These are phyloP conservation scores for Fusarium sp. DNA, from an alignment of 2,329 filamentous ascomycete species.

Conservation along the genomic window DNA sequence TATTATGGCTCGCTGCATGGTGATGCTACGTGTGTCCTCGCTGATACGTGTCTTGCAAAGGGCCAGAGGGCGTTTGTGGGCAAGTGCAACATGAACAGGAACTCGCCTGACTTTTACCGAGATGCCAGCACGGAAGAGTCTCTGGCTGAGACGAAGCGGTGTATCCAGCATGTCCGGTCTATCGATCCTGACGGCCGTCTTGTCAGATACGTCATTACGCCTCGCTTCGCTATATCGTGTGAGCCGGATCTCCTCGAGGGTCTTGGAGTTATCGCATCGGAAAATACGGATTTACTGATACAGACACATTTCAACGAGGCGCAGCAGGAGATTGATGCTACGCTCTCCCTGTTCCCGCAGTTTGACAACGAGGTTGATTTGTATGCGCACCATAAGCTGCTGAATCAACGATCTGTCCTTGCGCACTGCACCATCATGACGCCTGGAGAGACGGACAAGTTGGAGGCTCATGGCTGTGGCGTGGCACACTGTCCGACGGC, in stretches of 20 bases:
- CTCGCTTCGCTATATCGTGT: constrained; percentile 72
- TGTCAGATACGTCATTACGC: constrained; percentile 65
- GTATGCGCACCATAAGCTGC: constrained; percentile 66
- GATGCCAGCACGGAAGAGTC: constrained; percentile 61
- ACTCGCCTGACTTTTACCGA: constrained; percentile 65
- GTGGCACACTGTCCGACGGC: constrained; percentile 74
- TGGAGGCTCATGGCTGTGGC: constrained; percentile 64
- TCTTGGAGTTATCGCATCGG: constrained; percentile 63
- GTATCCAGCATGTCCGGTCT: constrained; percentile 59
- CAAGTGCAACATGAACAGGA: constrained; percentile 72
- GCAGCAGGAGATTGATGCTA: constrained; percentile 68
- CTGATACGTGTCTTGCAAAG: constrained; percentile 62
- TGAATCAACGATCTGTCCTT: constrained; percentile 68
- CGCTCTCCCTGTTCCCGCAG: constrained; percentile 65
- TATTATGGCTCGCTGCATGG: constrained; percentile 70
- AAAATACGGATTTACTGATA: constrained; percentile 64
- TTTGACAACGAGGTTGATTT: constrained; percentile 69
- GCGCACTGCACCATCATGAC: constrained; percentile 75
- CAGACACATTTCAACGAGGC: constrained; percentile 78
- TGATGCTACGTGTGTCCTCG: constrained; percentile 67
- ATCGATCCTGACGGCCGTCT: constrained; percentile 59
- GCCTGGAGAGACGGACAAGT: constrained; percentile 63
- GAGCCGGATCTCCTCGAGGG: constrained; percentile 64
- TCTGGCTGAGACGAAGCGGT: constrained; percentile 60
- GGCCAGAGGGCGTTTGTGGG: constrained; percentile 71